Evolutionary conservation across 495 filamentous ascomycete genomes (phyloP).

Genomic region (Penicillium ochrochloron): DNA sequence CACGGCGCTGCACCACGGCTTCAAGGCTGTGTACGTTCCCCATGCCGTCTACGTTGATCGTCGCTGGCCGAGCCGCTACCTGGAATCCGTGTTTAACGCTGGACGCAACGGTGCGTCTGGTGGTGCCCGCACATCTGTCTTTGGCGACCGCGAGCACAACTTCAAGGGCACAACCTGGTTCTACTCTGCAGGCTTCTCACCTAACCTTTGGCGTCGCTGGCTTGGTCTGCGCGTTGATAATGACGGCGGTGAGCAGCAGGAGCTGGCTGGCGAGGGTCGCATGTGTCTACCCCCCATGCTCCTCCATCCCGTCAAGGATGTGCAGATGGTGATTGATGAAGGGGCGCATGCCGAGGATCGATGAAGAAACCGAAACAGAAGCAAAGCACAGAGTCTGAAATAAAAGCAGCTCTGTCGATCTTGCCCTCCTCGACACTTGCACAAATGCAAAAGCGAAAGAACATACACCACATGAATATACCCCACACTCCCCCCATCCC

Average conservation of each 20-base stretch:
- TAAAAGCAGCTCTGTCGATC: neutral
- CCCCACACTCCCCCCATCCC: neutral
- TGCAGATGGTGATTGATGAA: constrained; percentile 74
- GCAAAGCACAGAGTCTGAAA: no score
- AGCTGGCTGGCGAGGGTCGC: constrained; percentile 75
- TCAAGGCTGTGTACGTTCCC: constrained; percentile 92
- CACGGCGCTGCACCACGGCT: constrained; percentile 85
- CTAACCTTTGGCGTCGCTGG: constrained; percentile 86
- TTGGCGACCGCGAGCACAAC: constrained; percentile 88
- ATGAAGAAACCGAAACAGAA: constrained; percentile 12
- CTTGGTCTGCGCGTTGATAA: constrained; percentile 82
- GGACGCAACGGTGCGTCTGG: constrained; percentile 80
- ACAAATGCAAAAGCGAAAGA: neutral
- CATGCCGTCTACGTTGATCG: constrained; percentile 93
- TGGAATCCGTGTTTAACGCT: constrained; percentile 82
- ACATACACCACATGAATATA: constrained; percentile 1
- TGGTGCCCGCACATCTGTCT: constrained; percentile 74
- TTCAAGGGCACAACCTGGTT: constrained; percentile 91
- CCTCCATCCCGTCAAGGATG: constrained; percentile 89
- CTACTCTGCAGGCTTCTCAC: constrained; percentile 85
- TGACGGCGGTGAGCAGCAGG: constrained; percentile 83
- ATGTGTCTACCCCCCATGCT: constrained; percentile 96
- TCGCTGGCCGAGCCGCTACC: constrained; percentile 78
- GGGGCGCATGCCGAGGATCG: constrained; percentile 36
- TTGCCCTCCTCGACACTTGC: neutral